Base-by-base conservation (phyloP, 2,329 filamentous ascomycete species). In the Trichoderma arundinaceum region DNA sequence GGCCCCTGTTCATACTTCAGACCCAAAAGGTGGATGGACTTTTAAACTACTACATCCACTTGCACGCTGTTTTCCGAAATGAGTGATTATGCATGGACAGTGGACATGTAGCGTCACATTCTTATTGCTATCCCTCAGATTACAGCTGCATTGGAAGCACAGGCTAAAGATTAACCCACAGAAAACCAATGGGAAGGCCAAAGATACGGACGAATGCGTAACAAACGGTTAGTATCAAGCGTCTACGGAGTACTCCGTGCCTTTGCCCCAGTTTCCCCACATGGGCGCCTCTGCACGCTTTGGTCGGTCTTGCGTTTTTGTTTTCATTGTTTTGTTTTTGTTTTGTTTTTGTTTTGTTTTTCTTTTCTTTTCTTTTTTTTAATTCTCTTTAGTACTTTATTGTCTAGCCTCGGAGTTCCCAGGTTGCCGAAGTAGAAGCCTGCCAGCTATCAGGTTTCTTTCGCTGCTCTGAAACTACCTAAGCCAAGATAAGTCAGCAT, bases 181-280 rank as follows among this genome's bases (percentile, higher is more conserved):
- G 44, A 32, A 41, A 32, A 51, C 51, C n/a, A 41, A 51, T 7
- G 41, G 13, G 38, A 57, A 38, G 38, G 57, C 54, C 32, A 60
- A 48, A 49, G 15, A 49, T 63, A 56, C 60, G 60, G 49, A 38
- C 49, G 35, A 33, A 38, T 54, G 60, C 60, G 60, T 63, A 43
- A 43, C 35, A 63, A 53, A 63, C 60, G 60, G 46, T 60, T 48
- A 49, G 33, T 38, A 51, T 39, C 57, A 35, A 49, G 51, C 60
- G 60, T 35, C 17, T 44, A 53, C 60, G 60, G 60, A 56, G 59
- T 52, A 39, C 43, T 38, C 19, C 33, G 43, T 38, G 43, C n/a
- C n/a, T 15, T 46, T 49, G 33, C 44, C n/a, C 57, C 46, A 10
- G 33, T 39, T 41, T 28, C 57, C 44, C 57, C 57, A 60, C 57